Evolutionary conservation across 371 early-diverging fungal genomes (phyloP).

Genomic region (Mortierella polycephala): DNA sequence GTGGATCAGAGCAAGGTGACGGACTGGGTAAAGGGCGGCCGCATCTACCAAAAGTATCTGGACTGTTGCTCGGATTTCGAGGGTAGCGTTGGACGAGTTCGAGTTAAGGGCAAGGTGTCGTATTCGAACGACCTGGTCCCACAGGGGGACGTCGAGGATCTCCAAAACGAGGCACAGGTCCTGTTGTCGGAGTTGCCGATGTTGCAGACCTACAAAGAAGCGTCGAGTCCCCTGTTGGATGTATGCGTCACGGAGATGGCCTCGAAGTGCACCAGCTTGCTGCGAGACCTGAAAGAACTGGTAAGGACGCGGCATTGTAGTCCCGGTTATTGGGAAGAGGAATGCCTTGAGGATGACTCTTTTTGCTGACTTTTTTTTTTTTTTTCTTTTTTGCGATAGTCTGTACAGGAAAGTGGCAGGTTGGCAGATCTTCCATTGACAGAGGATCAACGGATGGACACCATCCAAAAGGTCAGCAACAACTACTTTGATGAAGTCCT

Average conservation of each 20-base stretch:
- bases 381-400: slow-evolving; percentile 11
- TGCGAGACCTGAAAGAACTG: slow-evolving; percentile 30
- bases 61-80: slow-evolving; percentile 50
- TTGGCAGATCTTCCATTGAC: slow-evolving; percentile 28
- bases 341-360: neutral
- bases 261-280: slow-evolving; percentile 35
- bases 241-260: slow-evolving; percentile 44
- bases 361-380: neutral
- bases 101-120: slow-evolving; percentile 30
- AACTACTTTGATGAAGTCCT: slow-evolving; percentile 52
- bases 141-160: slow-evolving; percentile 19
- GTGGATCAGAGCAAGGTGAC: slow-evolving; percentile 42
- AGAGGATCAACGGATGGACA: slow-evolving; percentile 40
- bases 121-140: slow-evolving; percentile 35
- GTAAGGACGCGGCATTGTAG: slow-evolving; percentile 9
- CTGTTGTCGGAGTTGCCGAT: slow-evolving; percentile 27
- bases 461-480: slow-evolving; percentile 45
- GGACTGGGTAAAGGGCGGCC: slow-evolving; percentile 49
- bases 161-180: slow-evolving; percentile 18
- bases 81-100: slow-evolving; percentile 18
- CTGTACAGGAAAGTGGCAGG: slow-evolving; percentile 26
- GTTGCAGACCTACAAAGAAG: slow-evolving; percentile 11
- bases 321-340: neutral
- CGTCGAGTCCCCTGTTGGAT: slow-evolving; percentile 11
- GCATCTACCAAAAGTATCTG: slow-evolving; percentile 39